These are phyloP conservation scores for Candida quercuum DNA, from an alignment of 805 yeast species.

Conservation along the genomic window DNA sequence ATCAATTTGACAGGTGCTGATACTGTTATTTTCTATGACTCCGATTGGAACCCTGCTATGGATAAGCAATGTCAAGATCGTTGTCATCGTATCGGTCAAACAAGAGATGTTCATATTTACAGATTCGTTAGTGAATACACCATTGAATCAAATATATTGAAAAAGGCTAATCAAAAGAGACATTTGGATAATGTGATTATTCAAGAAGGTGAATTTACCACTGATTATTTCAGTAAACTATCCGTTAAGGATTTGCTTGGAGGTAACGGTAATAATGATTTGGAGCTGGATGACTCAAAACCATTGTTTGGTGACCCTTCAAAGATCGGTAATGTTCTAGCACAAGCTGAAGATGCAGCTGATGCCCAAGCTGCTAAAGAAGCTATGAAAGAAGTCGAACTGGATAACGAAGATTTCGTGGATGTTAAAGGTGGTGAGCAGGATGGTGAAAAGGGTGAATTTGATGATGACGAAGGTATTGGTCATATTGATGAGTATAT, in stretches of 20 bases:
- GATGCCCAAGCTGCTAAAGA: conserved; percentile 84
- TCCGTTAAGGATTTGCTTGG: conserved; percentile 85
- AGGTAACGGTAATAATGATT: conserved; percentile 20
- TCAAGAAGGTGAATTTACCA: conserved; percentile 97
- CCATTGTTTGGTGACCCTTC: conserved; percentile 29
- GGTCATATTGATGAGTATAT: conserved; percentile 95
- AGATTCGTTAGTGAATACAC: conserved; percentile 94
- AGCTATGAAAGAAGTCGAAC: conserved; percentile 79
- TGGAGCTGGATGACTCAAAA: conserved; percentile 25
- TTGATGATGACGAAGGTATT: conserved; percentile 43
- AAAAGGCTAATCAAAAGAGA: conserved; percentile 91
- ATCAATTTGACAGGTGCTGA: conserved; percentile 98
- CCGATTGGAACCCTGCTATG: conserved; percentile 99
- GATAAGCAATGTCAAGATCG: conserved; percentile 99
- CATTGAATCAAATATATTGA: conserved; percentile 89
- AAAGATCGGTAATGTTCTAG: conserved; percentile 56
- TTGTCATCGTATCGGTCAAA: conserved; percentile 98
- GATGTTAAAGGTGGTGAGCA: conserved; percentile 33
- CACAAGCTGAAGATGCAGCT: conserved; percentile 93
- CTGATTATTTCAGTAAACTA: conserved; percentile 87
- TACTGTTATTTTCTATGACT: conserved; percentile 95
- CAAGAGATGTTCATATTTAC: conserved; percentile 95
- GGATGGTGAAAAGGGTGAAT: conserved; percentile 47
- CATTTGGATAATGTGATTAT: conserved; percentile 91
- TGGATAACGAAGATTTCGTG: conserved; percentile 82